Evolutionary conservation across 306 rosid genomes (phyloP).

Genomic region (Mimosa bimucronata): DNA sequence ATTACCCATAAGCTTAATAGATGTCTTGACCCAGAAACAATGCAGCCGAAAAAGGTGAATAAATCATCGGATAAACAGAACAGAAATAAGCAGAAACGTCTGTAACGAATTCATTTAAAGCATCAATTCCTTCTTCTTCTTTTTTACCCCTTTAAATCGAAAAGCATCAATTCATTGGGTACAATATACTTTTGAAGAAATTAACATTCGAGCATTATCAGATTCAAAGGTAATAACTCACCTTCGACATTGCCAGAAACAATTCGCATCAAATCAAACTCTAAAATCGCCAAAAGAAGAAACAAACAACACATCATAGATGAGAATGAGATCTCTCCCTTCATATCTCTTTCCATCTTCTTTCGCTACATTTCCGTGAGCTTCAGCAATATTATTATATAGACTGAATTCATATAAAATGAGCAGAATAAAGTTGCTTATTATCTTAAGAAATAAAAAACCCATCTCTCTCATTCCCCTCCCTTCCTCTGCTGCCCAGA

Average conservation of each 20-base stretch:
- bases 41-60: not conserved
- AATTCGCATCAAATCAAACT: constrained; percentile 18
- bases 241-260: constrained; percentile 46
- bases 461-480: too few species aligned
- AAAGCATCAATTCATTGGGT: constrained; percentile 25
- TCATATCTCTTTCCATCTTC: constrained; percentile 25
- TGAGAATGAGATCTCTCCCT: constrained; percentile 36
- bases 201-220: not conserved
- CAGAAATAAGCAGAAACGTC: not conserved
- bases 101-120: constrained; percentile 13
- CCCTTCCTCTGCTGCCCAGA: too few species aligned
- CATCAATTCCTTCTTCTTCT: too few species aligned
- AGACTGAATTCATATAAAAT: not conserved
- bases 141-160: too few species aligned
- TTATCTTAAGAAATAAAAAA: too few species aligned
- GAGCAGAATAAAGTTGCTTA: not conserved
- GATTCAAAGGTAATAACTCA: not conserved
- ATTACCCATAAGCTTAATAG: not conserved
- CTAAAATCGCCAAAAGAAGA: constrained; percentile 23
- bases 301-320: constrained; percentile 5
- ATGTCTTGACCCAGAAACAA: not conserved
- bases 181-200: constrained; percentile 31
- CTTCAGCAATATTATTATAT: not conserved
- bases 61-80: not conserved
- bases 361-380: constrained; percentile 6